A percentile compares a stretch with the other conserved stretches of the same genome.
Conservation (phyloP, 208 protist genomes). For the Acanthamoeba healyi region DNA sequence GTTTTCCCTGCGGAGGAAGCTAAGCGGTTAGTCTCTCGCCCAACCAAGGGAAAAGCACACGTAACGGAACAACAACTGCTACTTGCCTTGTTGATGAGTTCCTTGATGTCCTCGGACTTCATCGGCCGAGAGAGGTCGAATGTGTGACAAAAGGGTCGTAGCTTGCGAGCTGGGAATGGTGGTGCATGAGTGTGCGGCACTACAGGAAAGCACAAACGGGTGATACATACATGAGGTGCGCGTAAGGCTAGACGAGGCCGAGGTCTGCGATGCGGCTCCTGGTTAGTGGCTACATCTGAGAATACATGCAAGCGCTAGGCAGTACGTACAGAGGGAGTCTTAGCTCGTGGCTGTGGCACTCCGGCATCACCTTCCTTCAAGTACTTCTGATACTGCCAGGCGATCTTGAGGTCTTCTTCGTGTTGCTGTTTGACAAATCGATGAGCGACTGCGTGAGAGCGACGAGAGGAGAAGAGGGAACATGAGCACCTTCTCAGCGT, state of each 20-base stretch:
- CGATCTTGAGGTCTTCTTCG: slow-evolving; percentile 79
- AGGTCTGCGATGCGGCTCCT: neutral
- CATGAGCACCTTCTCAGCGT: slow-evolving; percentile 68
- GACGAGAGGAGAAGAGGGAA: neutral
- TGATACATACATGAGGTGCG: slow-evolving; percentile 3
- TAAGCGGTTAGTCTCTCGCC: too few species aligned
- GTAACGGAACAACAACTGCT: too few species aligned
- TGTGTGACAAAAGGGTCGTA: slow-evolving; percentile 74
- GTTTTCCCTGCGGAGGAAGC: neutral
- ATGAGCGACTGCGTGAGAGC: neutral
- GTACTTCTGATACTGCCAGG: slow-evolving; percentile 84
- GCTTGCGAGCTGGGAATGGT: neutral
- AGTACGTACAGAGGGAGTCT: neutral
- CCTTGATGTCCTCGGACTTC: slow-evolving; percentile 9
- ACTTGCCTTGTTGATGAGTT: neutral
- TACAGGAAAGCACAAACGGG: neutral
- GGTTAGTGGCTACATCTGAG: neutral
- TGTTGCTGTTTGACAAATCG: slow-evolving; percentile 15
- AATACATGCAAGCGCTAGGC: neutral
- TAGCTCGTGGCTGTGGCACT: neutral
- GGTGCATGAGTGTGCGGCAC: neutral
- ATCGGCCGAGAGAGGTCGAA: slow-evolving; percentile 44
- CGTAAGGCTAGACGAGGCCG: neutral
- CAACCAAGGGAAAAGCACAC: neutral
- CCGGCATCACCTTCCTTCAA: slow-evolving; percentile 52